Base-by-base conservation (phyloP, 2,329 filamentous ascomycete species). In the Ophiostoma novo-ulmi region DNA sequence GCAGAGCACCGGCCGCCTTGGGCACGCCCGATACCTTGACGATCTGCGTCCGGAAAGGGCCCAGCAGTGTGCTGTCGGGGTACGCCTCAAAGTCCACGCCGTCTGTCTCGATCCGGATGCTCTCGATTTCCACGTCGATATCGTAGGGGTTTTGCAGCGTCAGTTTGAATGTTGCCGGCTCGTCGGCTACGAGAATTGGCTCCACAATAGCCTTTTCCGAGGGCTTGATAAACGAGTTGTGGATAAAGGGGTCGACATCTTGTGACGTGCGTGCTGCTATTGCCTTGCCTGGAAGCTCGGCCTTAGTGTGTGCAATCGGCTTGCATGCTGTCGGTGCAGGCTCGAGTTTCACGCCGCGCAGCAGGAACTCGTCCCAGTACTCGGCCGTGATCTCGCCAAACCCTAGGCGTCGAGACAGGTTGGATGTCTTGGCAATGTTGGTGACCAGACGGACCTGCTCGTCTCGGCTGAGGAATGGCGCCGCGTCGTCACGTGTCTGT, bases 311-410 rank as follows among this genome's bases (percentile, higher is more conserved):
- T 6, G 89, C 84, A 69, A 92, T 85, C 0, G 92, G 89, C 20
- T 85, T 85, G 74, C 86, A 85, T 13, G 85, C 84, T 61, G 82
- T 80, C 11, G 88, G 82, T 52, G 87, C 79, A 35, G 90, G 83
- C 68, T 93, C 87, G 63, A 97, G 82, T 70, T 89, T 87, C 75
- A 97, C 82, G 73, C 88, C 88, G 68, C 95, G 89, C 66, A 99
- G 85, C 10, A 99, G 83, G 75, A 98, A 98, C 76, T 97, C 93
- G 78, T 99, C 95, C 95, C 95, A 99, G 77, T 97, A 99, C 75
- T 95, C 91, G 6, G 93, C 93, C 69, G 88, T 85, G 61, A 94
- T 80, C 70, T 90, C 81, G 20, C 85, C 82, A 38, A 93, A 81
- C 0, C 93, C 93, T 36, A 97, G 80, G 72, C 91, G 89, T 72